Percentiles rank a stretch among this genome's conserved stretches.
phyloP scores from a whole-genome alignment of 2,329 filamentous ascomycete species.

The Botrytis porri region DNA sequence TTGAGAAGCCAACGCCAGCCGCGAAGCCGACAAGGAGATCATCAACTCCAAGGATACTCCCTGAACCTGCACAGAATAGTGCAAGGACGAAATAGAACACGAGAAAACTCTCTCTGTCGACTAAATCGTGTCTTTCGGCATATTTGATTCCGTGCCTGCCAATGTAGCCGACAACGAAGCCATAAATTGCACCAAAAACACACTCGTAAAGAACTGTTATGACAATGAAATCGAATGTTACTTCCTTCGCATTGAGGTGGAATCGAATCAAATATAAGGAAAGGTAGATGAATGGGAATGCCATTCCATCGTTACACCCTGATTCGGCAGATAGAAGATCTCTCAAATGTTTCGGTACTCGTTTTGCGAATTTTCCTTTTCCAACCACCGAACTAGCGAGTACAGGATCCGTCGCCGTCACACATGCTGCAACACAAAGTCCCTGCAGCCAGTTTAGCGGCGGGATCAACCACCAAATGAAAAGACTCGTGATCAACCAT shows the following conservation, averaged over 20 bases:
- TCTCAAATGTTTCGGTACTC: slow-evolving; percentile 94
- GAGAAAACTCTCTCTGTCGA: slow-evolving; percentile 95
- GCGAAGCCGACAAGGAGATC: slow-evolving; percentile 93
- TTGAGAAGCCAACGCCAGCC: slow-evolving; percentile 96
- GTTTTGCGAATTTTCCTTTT: slow-evolving; percentile 97
- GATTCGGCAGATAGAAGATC: slow-evolving; percentile 95
- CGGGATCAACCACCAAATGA: slow-evolving; percentile 88
- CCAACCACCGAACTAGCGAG: slow-evolving; percentile 96
- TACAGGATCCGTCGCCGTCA: slow-evolving; percentile 96
- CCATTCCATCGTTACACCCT: slow-evolving; percentile 99
- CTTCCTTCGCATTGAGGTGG: slow-evolving; percentile 62
- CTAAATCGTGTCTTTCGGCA: slow-evolving; percentile 79
- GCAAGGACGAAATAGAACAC: slow-evolving; percentile 98
- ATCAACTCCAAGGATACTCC: slow-evolving; percentile 86
- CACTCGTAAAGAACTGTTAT: slow-evolving; percentile 93
- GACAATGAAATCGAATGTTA: slow-evolving; percentile 84
- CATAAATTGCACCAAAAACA: slow-evolving; percentile 85
- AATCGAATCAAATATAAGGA: slow-evolving; percentile 87
- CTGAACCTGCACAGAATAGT: slow-evolving; percentile 88
- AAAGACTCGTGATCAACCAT: slow-evolving; percentile 87
- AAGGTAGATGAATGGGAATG: slow-evolving; percentile 95
- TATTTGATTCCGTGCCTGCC: slow-evolving; percentile 87
- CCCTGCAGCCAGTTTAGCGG: slow-evolving; percentile 85
- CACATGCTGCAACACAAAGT: slow-evolving; percentile 82
- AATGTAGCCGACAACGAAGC: slow-evolving; percentile 82